These are phyloP conservation scores for Xylaria polymorpha DNA, from an alignment of 2,329 filamentous ascomycete genomes.

Conservation along the genomic window DNA sequence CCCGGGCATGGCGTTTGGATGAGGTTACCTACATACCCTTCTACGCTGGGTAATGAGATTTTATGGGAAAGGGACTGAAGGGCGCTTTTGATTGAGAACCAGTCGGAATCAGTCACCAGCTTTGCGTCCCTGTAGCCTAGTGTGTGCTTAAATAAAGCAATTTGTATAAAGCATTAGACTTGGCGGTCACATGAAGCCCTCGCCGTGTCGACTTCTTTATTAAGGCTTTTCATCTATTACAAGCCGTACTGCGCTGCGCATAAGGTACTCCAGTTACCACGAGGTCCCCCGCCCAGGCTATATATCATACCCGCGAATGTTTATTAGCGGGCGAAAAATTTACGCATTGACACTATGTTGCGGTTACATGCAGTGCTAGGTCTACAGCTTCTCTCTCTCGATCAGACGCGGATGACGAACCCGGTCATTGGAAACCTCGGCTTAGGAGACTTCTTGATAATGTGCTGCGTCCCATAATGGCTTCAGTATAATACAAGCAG, in stretches of 20 bases:
- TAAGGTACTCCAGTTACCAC: neutral
- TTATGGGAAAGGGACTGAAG: slow-evolving; percentile 13
- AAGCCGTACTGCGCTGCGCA: neutral
- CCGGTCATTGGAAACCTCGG: neutral
- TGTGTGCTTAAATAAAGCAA: slow-evolving; percentile 24
- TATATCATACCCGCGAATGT: too few relatives aligned
- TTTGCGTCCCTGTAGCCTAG: neutral
- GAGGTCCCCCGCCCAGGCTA: too few relatives aligned
- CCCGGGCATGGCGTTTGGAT: slow-evolving; percentile 35
- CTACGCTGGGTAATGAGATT: slow-evolving; percentile 2
- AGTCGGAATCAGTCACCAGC: slow-evolving; percentile 2
- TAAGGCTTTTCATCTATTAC: neutral
- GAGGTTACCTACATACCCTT: slow-evolving; percentile 16
- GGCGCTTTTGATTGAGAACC: slow-evolving; percentile 13
- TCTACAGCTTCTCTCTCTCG: neutral
- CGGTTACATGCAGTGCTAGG: neutral
- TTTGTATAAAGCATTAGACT: neutral
- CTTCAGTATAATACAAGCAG: neutral
- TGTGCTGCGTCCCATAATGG: neutral
- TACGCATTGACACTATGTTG: neutral
- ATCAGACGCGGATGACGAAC: neutral
- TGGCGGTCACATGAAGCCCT: neutral
- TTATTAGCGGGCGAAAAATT: too few relatives aligned
- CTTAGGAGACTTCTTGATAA: neutral
- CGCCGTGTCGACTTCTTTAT: neutral